These are phyloP conservation scores for Penicillium thymicola DNA, from an alignment of 2,329 filamentous ascomycete species.

Conservation along the genomic window DNA sequence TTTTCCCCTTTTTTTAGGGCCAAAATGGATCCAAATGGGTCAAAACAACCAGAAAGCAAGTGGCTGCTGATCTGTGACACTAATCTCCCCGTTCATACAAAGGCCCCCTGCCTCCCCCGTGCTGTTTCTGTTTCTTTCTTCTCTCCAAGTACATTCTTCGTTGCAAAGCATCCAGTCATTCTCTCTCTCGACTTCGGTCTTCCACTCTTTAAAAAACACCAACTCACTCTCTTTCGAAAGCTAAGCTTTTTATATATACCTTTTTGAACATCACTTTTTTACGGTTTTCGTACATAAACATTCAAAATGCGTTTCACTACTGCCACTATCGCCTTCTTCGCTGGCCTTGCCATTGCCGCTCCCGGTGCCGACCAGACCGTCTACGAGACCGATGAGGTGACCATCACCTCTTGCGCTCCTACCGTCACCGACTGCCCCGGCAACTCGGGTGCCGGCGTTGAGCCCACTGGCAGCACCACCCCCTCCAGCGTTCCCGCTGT, in stretches of 20 bases:
- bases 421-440: slow-evolving; percentile 59
- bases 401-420: slow-evolving; percentile 61
- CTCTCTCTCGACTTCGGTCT: slow-evolving; percentile 44
- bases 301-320: slow-evolving; percentile 46
- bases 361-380: slow-evolving; percentile 45
- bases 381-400: slow-evolving; percentile 58
- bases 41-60: not conserved
- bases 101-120: slow-evolving; percentile 29
- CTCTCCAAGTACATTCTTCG: slow-evolving; percentile 33
- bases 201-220: slow-evolving; percentile 38
- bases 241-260: slow-evolving; percentile 28
- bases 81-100: slow-evolving; percentile 44
- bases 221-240: slow-evolving; percentile 18
- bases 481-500: slow-evolving; percentile 13
- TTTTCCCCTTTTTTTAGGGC: slow-evolving; percentile 14
- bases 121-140: slow-evolving; percentile 22
- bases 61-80: slow-evolving; percentile 28
- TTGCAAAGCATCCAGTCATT: slow-evolving; percentile 33
- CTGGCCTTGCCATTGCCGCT: slow-evolving; percentile 39
- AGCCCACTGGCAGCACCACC: slow-evolving; percentile 14
- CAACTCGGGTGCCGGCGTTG: slow-evolving; percentile 9
- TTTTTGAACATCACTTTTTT: slow-evolving; percentile 25
- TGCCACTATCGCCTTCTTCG: slow-evolving; percentile 42
- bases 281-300: slow-evolving; percentile 30
- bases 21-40: not conserved